These are phyloP conservation scores for Colletotrichum tofieldiae DNA, from an alignment of 2,329 filamentous ascomycete species.

Conservation along the genomic window DNA sequence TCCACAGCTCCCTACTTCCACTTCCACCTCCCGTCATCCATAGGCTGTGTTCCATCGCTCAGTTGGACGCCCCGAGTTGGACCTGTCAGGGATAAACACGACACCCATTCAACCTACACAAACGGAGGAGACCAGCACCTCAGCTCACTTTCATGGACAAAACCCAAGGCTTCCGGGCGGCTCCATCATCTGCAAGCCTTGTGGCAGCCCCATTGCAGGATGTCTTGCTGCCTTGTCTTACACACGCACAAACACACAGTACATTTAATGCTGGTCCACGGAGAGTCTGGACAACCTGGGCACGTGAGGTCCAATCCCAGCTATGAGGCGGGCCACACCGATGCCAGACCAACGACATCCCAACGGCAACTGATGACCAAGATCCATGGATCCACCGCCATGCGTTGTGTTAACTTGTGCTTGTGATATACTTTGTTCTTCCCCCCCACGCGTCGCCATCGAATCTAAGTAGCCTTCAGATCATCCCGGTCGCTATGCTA, in stretches of 20 bases:
- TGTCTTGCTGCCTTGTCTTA: neutral
- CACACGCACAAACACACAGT: neutral
- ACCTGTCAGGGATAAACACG: constrained; percentile 41
- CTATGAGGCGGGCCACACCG: constrained; percentile 2
- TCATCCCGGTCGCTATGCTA: constrained; percentile 39
- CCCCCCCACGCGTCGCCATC: constrained; percentile 20
- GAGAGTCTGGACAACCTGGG: neutral
- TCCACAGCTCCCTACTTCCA: constrained; percentile 15
- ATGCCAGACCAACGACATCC: constrained; percentile 14
- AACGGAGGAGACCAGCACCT: constrained; percentile 12
- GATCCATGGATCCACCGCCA: constrained; percentile 15
- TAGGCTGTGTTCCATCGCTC: constrained; percentile 1
- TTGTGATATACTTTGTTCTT: constrained; percentile 12
- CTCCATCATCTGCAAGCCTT: constrained; percentile 13
- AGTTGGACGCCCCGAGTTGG: constrained; percentile 27
- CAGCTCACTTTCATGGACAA: constrained; percentile 23
- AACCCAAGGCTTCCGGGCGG: neutral
- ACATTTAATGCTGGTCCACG: neutral
- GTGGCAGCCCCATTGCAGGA: neutral
- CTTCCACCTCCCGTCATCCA: neutral
- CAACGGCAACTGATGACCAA: constrained; percentile 3
- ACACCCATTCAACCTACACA: constrained; percentile 12
- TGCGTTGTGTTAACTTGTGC: constrained; percentile 14
- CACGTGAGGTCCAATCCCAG: constrained; percentile 13
- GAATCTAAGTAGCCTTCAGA: constrained; percentile 35